A percentile compares a stretch with the other conserved stretches of the same genome.
phyloP scores from a whole-genome alignment of 192 early-diverging fungal species.

The Coemansia sp. region DNA sequence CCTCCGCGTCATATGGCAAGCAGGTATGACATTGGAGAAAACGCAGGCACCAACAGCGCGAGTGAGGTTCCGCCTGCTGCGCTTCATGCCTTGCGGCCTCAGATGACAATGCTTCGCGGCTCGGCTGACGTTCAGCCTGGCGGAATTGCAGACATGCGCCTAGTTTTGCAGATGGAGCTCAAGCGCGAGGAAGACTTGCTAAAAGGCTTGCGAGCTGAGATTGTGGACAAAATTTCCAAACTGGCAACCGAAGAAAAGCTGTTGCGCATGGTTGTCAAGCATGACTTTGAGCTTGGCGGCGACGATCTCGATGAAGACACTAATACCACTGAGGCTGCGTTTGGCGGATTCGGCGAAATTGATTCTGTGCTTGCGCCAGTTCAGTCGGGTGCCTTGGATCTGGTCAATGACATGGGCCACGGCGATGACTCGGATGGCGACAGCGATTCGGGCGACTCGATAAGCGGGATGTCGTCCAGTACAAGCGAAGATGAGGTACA shows the following conservation, averaged over 20 bases:
- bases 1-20: slow-evolving; percentile 13
- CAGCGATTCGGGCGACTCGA: slow-evolving; percentile 25
- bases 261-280: slow-evolving; percentile 43
- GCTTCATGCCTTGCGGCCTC: background rate
- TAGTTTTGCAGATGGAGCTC: slow-evolving; percentile 48
- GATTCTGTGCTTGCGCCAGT: background rate
- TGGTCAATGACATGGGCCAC: slow-evolving; percentile 1
- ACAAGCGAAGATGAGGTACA: slow-evolving; percentile 45
- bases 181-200: slow-evolving; percentile 37
- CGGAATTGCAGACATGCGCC: slow-evolving; percentile 34
- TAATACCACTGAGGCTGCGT: background rate
- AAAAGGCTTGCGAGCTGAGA: slow-evolving; percentile 41
- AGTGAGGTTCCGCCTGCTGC: background rate
- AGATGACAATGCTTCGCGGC: slow-evolving; percentile 2
- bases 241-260: slow-evolving; percentile 45
- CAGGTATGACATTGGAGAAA: background rate
- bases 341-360: slow-evolving; percentile 9
- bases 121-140: slow-evolving; percentile 4
- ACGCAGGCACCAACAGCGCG: background rate
- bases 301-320: slow-evolving; percentile 11
- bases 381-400: background rate
- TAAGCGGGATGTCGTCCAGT: slow-evolving; percentile 48
- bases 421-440: slow-evolving; percentile 1
- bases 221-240: slow-evolving; percentile 43
- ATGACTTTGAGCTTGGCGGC: slow-evolving; percentile 37